Evolutionary conservation across 1,284 basidiomycete species (phyloP).

Genomic region (Cutaneotrichosporon sp.): DNA sequence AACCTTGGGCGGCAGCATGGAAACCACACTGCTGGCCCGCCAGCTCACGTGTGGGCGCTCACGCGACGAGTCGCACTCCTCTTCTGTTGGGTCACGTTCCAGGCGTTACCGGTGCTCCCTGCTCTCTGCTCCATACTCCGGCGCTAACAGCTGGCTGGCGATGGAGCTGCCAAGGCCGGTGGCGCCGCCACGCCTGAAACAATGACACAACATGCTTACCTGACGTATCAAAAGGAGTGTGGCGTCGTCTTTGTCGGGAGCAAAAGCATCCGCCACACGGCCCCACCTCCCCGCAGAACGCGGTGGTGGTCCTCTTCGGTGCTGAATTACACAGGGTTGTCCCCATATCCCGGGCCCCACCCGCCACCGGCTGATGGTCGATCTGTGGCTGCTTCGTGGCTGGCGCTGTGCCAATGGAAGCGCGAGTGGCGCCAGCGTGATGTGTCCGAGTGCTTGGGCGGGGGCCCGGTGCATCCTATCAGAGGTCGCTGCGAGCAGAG

Average conservation of each 20-base stretch:
- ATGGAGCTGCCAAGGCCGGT: neutral
- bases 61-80: neutral
- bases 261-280: neutral
- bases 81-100: neutral
- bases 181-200: neutral
- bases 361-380: neutral
- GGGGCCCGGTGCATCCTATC: too few species aligned
- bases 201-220: neutral
- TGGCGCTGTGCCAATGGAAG: neutral
- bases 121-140: neutral
- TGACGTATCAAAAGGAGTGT: neutral
- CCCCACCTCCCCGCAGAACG: too few species aligned
- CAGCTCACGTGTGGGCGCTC: neutral
- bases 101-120: too few species aligned
- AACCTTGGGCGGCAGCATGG: neutral
- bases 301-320: neutral
- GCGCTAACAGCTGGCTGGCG: too few species aligned
- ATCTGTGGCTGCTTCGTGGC: neutral
- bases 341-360: neutral
- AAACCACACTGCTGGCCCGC: neutral
- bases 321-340: neutral
- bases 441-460: neutral
- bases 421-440: neutral
- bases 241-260: neutral
- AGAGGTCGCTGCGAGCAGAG: too few species aligned